These are phyloP conservation scores for Lactarius tabidus DNA, from an alignment of 768 basidiomycete species.

Conservation along the genomic window DNA sequence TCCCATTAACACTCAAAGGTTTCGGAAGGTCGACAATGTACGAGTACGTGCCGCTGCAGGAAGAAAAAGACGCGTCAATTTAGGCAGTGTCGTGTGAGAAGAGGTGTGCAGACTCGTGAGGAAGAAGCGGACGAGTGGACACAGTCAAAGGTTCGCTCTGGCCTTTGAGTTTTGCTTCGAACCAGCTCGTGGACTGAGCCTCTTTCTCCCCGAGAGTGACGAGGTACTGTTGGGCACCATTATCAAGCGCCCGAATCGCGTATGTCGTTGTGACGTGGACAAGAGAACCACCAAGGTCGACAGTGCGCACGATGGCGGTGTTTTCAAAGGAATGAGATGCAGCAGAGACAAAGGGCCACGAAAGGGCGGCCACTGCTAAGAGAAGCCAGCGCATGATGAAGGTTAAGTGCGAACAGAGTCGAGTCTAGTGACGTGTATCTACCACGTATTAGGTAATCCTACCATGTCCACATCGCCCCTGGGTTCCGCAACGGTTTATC, in stretches of 20 bases:
- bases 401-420: background rate
- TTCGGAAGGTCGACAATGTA: conserved; percentile 64
- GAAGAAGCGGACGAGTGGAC: conserved; percentile 45
- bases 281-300: conserved; percentile 86
- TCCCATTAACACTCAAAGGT: conserved; percentile 52
- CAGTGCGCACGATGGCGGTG: conserved; percentile 80
- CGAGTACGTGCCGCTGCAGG: conserved; percentile 42
- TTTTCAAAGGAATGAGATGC: conserved; percentile 70
- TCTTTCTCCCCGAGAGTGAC: conserved; percentile 63
- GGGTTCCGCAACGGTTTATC: conserved; percentile 75
- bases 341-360: conserved; percentile 39
- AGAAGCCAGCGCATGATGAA: conserved; percentile 41
- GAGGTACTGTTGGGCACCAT: conserved; percentile 59
- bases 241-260: conserved; percentile 68
- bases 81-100: background rate
- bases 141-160: conserved; percentile 49
- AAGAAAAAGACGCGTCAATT: conserved; percentile 3
- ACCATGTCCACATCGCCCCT: conserved; percentile 76
- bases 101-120: conserved; percentile 45
- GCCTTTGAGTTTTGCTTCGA: conserved; percentile 80
- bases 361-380: conserved; percentile 41
- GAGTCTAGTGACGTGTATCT: background rate
- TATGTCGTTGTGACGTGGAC: conserved; percentile 89
- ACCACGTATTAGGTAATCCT: conserved; percentile 30
- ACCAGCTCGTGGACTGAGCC: conserved; percentile 63